Percentiles rank a stretch among this genome's conserved stretches.
phyloP scores from a whole-genome alignment of 169 alveolate genomes.

The Plasmodium vinckei region DNA sequence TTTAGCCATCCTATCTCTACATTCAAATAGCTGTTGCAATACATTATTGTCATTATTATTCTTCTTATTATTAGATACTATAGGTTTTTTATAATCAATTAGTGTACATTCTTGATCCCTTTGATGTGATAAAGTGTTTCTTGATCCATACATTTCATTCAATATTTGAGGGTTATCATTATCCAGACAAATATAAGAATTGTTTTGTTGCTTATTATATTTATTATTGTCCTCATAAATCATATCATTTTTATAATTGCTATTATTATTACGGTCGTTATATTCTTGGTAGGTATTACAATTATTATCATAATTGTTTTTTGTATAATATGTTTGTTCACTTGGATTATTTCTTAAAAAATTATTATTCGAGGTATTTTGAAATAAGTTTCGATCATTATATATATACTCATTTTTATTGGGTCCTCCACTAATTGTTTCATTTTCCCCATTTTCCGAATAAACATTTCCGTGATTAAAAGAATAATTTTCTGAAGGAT shows the following conservation, averaged over 20 bases:
- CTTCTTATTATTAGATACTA: neutral
- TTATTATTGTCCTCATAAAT: constrained; percentile 5
- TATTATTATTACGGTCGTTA: constrained; percentile 3
- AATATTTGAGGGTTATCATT: neutral
- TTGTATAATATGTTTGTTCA: neutral
- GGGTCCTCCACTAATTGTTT: neutral
- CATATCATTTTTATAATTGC: neutral
- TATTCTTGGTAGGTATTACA: neutral
- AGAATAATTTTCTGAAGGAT: constrained; percentile 5
- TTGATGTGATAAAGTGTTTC: neutral
- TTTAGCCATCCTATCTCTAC: constrained; percentile 48
- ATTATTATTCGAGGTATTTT: constrained; percentile 5
- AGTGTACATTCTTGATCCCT: neutral
- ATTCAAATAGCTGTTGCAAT: constrained; percentile 21
- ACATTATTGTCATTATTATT: constrained; percentile 17
- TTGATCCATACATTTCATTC: too few species aligned
- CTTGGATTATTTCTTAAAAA: constrained; percentile 10
- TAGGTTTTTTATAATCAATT: neutral
- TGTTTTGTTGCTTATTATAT: neutral
- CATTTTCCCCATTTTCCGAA: neutral
- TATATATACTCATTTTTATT: neutral
- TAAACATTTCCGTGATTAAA: neutral
- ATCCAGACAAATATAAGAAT: neutral
- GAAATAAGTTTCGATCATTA: neutral
- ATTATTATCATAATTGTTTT: neutral